phyloP scores from a whole-genome alignment of 768 basidiomycete genomes.

The Guyanaporus albipodus region DNA sequence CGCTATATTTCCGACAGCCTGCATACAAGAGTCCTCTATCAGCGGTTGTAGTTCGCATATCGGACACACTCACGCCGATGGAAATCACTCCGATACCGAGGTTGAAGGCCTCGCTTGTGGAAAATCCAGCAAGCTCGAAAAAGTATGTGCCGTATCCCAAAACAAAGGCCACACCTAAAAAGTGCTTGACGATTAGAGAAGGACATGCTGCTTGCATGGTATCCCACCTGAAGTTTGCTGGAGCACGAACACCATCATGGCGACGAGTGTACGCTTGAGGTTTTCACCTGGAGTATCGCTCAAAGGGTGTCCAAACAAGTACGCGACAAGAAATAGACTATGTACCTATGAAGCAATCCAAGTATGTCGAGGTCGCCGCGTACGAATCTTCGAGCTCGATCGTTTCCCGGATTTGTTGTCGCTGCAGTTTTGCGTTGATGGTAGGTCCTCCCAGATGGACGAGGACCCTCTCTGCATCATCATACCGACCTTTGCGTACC shows the following conservation, averaged over 20 bases:
- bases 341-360: constrained; percentile 33
- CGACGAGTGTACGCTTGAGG: constrained; percentile 23
- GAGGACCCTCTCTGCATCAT: constrained; percentile 23
- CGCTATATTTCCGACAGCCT: constrained; percentile 26
- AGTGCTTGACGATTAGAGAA: neutral
- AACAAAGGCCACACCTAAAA: constrained; percentile 25
- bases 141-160: constrained; percentile 32
- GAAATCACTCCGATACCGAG: constrained; percentile 28
- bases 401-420: constrained; percentile 28
- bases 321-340: neutral
- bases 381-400: constrained; percentile 30
- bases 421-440: constrained; percentile 21
- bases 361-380: constrained; percentile 25
- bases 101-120: constrained; percentile 27
- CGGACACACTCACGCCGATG: constrained; percentile 18
- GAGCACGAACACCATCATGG: constrained; percentile 31
- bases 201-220: neutral
- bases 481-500: constrained; percentile 27
- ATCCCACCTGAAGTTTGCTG: constrained; percentile 23
- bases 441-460: constrained; percentile 17
- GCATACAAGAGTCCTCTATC: neutral
- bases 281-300: constrained; percentile 16
- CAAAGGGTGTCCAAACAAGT: neutral
- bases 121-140: constrained; percentile 35
- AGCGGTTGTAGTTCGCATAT: neutral